phyloP scores from a whole-genome alignment of 2,329 filamentous ascomycete species.

The Aspergillus pseudoglaucus region DNA sequence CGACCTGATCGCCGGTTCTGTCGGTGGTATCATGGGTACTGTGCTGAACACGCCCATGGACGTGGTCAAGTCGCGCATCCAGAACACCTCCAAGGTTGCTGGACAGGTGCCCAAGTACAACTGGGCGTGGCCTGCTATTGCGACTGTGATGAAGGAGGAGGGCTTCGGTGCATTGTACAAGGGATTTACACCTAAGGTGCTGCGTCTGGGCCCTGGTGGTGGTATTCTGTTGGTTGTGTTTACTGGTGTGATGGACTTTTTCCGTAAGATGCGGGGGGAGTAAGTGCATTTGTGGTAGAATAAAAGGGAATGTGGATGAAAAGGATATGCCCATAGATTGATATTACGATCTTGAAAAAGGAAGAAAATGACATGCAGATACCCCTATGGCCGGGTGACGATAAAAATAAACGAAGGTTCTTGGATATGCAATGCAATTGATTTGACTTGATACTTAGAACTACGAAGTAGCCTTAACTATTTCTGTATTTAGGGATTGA shows the following conservation, averaged over 20 bases:
- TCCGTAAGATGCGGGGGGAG: constrained; percentile 60
- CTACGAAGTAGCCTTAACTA: too few relatives aligned
- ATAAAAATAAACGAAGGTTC: background rate
- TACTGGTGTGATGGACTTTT: constrained; percentile 64
- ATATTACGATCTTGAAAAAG: background rate
- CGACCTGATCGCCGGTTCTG: constrained; percentile 75
- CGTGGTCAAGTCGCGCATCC: constrained; percentile 95
- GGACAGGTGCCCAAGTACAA: constrained; percentile 90
- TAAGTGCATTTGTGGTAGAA: constrained; percentile 5
- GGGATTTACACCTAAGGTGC: constrained; percentile 93
- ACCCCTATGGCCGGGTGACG: background rate
- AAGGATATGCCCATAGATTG: background rate
- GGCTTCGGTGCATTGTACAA: constrained; percentile 91
- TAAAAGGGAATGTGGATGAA: background rate
- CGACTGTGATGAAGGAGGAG: constrained; percentile 85
- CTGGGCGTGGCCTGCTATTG: constrained; percentile 88
- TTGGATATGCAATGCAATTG: background rate
- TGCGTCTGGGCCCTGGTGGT: constrained; percentile 65
- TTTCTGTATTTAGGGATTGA: too few relatives aligned
- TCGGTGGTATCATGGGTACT: constrained; percentile 87
- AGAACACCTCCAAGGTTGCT: constrained; percentile 81
- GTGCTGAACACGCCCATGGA: constrained; percentile 93
- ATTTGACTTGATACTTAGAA: too few relatives aligned
- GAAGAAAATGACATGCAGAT: background rate
- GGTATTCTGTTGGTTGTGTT: constrained; percentile 51